Base-by-base conservation (phyloP, 2,329 filamentous ascomycete genomes). In the Fonsecaea multimorphosa region DNA sequence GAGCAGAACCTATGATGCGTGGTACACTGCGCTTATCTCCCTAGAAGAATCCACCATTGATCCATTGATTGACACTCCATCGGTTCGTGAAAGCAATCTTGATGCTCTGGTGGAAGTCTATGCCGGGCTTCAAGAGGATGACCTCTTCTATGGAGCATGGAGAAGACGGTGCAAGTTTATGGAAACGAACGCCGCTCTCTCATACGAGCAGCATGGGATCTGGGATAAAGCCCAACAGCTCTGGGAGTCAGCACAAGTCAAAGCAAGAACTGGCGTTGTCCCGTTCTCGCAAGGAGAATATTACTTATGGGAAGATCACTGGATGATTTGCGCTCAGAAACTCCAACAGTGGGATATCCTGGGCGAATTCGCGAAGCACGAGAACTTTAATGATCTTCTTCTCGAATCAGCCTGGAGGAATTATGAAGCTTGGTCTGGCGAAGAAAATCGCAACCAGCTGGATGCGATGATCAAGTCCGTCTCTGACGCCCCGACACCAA, bases 281-380 rank as follows among this genome's bases (percentile, higher is more conserved):
- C 94, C 95, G 0, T 98, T 97, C 78, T 97, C 94, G 0, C 91
- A 96, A 73, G 93, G 90, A 34, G 95, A 99, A 78, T 99, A 99
- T 79, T 97, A 96, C 87, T 86, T 99, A 0, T 99, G 95, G 95
- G 95, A 99, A 79, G 95, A 99, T 75, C 96, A 99, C 73, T 99
- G 95, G 95, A 89, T 99, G 49, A 85, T 97, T 57, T 99, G 95
- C 77, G 95, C 94, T 0, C 93, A 98, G 79, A 99, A 99, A 80
- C 84, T 99, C 53, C 96, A 99, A 77, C 96, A 99, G 76, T 99
- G 95, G 95, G 95, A 99, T 73, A 94, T 99, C 63, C 79, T 99
- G 36, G 92, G 93, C 68, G 96, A 99, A 73, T 98, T 98, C 74
- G 93, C 95, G 3, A 99, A 99, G 79, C 95, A 99, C 74, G 96